A percentile compares a stretch with the other conserved stretches of the same genome.
Conservation (phyloP, 306 rosid species). For the Crataegus laevigata region DNA sequence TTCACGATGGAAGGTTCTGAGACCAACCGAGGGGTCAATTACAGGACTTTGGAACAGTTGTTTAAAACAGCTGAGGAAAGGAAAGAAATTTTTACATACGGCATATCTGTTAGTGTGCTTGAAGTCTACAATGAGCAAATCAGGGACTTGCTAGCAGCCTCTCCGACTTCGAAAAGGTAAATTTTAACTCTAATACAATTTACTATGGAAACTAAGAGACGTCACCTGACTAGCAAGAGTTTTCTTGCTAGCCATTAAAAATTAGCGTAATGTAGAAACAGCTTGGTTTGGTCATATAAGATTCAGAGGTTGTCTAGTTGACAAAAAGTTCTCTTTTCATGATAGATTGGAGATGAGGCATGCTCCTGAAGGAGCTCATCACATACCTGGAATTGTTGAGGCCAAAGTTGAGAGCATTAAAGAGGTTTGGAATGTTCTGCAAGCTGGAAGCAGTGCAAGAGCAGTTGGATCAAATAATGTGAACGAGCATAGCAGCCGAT, state of each 20-base stretch:
- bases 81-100: neutral
- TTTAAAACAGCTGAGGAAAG: conserved; percentile 12
- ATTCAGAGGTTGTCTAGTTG: neutral
- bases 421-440: conserved; percentile 10
- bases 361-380: conserved; percentile 11
- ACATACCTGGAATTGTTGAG: conserved; percentile 11
- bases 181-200: neutral
- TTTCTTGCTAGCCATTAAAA: neutral
- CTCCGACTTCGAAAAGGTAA: conserved; percentile 6
- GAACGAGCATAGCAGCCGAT: conserved; percentile 16
- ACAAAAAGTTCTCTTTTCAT: neutral
- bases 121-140: conserved; percentile 18
- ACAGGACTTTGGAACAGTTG: conserved; percentile 12
- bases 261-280: neutral
- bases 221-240: neutral
- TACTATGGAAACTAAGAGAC: neutral
- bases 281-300: neutral
- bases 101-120: conserved; percentile 15
- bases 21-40: conserved; percentile 12
- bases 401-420: conserved; percentile 12
- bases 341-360: conserved; percentile 17
- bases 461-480: conserved; percentile 12
- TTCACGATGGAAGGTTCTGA: conserved; percentile 49
- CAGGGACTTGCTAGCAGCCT: conserved; percentile 15
- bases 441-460: conserved; percentile 16